Evolutionary conservation across 208 protist species (phyloP).

Genomic region (Leishmania guyanensis): DNA sequence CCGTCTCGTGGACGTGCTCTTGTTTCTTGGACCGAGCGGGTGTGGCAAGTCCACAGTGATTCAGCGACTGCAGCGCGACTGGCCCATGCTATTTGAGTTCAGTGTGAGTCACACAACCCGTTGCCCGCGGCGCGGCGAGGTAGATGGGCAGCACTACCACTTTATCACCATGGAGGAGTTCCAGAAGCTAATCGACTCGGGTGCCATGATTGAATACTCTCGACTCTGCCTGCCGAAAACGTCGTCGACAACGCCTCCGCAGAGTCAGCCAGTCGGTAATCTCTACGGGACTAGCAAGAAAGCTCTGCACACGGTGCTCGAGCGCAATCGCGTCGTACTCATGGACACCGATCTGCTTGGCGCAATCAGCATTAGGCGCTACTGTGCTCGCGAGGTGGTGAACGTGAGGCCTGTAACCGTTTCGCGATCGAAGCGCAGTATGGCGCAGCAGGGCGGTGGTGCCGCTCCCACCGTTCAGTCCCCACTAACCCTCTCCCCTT

Average conservation of each 20-base stretch:
- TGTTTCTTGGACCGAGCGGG: constrained; percentile 88
- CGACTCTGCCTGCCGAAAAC: constrained; percentile 43
- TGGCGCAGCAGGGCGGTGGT: background rate
- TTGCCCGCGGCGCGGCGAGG: constrained; percentile 69
- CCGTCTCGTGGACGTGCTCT: constrained; percentile 55
- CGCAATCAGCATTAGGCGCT: constrained; percentile 62
- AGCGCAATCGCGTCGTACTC: constrained; percentile 47
- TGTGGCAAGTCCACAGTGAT: constrained; percentile 91
- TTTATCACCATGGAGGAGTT: constrained; percentile 69
- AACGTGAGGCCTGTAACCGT: constrained; percentile 11
- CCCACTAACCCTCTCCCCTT: background rate
- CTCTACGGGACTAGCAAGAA: constrained; percentile 90
- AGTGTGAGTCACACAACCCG: constrained; percentile 92
- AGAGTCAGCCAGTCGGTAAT: constrained; percentile 10
- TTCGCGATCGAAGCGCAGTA: background rate
- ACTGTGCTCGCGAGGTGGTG: constrained; percentile 38
- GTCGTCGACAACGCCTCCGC: constrained; percentile 1
- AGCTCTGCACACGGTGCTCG: constrained; percentile 60
- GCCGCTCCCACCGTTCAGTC: background rate
- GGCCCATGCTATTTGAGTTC: constrained; percentile 77
- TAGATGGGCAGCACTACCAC: constrained; percentile 86
- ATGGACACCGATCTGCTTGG: constrained; percentile 88
- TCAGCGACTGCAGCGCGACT: constrained; percentile 46
- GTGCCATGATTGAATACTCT: constrained; percentile 83
- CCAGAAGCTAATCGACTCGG: constrained; percentile 43